A percentile compares a stretch with the other conserved stretches of the same genome.
Conservation (phyloP, 192 early-diverging fungal species). For the Rhizoclosmatium sp. region DNA sequence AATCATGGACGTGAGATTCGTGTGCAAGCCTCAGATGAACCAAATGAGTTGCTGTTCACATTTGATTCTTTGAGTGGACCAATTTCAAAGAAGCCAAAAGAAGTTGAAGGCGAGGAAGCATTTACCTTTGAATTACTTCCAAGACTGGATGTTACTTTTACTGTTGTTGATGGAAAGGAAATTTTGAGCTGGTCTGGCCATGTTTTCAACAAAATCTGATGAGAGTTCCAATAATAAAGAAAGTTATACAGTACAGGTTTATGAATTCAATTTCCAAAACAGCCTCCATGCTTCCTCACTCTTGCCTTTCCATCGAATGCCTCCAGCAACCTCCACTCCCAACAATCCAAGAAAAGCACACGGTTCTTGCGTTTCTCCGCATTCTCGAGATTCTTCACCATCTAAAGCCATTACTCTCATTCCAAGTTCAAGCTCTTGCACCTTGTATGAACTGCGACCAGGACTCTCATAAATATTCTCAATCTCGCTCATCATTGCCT, state of each 20-base stretch:
- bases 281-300: background rate
- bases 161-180: background rate
- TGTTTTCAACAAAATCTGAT: background rate
- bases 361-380: background rate
- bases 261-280: slow-evolving; percentile 5
- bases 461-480: background rate
- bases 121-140: background rate
- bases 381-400: background rate
- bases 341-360: background rate
- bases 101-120: background rate
- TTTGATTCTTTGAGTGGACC: background rate
- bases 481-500: background rate
- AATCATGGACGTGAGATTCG: background rate
- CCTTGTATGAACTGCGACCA: background rate
- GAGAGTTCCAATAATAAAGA: background rate
- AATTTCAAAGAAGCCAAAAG: background rate
- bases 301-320: background rate
- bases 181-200: background rate
- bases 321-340: slow-evolving; percentile 4
- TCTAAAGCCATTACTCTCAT: background rate
- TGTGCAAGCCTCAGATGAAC: background rate
- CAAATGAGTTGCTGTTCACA: background rate
- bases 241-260: background rate
- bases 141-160: background rate
- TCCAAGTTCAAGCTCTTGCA: slow-evolving; percentile 3